A percentile compares a stretch with the other conserved stretches of the same genome.
Evolutionary conservation across 257 asterid species (phyloP).

Genomic region (Rubia yunnanensis): DNA sequence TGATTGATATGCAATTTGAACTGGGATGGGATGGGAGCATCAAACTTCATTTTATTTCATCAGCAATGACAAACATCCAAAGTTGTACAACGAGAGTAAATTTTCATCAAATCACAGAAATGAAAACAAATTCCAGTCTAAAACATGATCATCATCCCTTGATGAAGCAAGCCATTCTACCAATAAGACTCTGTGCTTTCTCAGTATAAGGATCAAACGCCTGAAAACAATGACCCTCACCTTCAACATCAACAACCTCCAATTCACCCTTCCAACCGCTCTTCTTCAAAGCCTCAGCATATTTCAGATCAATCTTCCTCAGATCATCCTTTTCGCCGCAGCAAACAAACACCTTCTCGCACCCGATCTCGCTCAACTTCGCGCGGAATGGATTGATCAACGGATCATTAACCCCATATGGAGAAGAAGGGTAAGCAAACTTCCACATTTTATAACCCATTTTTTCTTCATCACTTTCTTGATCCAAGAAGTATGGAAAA

Average conservation of each 20-base stretch:
- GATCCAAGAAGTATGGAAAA: slow-evolving; percentile 18
- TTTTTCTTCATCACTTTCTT: background rate
- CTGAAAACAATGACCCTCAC: slow-evolving; percentile 15
- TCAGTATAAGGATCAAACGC: background rate
- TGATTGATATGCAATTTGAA: too few species aligned
- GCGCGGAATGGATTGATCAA: slow-evolving; percentile 21
- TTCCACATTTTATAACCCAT: background rate
- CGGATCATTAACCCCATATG: slow-evolving; percentile 15
- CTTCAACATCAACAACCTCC: slow-evolving; percentile 14
- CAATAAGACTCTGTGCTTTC: background rate
- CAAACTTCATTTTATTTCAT: too few species aligned
- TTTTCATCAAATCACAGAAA: too few species aligned
- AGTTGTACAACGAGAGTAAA: background rate
- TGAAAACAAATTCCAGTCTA: too few species aligned
- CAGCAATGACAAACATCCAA: background rate
- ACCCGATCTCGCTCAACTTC: slow-evolving; percentile 1
- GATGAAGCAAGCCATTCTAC: background rate
- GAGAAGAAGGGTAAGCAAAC: slow-evolving; percentile 3
- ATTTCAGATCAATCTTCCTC: slow-evolving; percentile 4
- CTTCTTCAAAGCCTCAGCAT: slow-evolving; percentile 18
- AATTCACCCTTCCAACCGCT: slow-evolving; percentile 18
- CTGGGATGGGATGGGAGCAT: too few species aligned
- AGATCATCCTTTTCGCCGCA: slow-evolving; percentile 13
- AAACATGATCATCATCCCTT: background rate
- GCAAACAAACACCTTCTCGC: slow-evolving; percentile 17